phyloP scores from a whole-genome alignment of 495 filamentous ascomycete species.

The Parmelia sp. region DNA sequence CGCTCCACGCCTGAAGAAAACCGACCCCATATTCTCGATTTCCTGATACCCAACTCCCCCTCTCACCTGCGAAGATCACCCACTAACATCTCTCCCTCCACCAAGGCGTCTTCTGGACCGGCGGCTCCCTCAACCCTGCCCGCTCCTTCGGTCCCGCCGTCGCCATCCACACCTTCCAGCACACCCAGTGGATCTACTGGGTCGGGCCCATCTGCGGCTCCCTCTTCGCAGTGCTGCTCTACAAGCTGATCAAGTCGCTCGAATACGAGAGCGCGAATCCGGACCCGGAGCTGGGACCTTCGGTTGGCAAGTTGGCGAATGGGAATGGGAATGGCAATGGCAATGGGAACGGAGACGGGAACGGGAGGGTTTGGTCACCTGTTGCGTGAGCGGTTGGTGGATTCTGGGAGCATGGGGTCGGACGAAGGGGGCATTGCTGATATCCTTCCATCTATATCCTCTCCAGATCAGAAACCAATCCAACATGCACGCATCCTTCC shows the following conservation, averaged over 20 bases:
- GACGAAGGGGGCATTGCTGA: not conserved
- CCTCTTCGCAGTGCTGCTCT: slow-evolving; percentile 62
- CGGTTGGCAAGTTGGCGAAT: not conserved
- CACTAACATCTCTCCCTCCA: slow-evolving; percentile 7
- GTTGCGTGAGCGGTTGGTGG: not conserved
- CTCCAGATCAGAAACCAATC: too few relatives aligned
- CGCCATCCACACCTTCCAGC: slow-evolving; percentile 15
- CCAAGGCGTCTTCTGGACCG: slow-evolving; percentile 56
- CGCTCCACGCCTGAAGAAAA: not conserved
- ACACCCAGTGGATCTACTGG: slow-evolving; percentile 50
- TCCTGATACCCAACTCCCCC: not conserved
- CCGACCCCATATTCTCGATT: too few relatives aligned
- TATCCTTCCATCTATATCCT: too few relatives aligned
- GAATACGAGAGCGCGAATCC: slow-evolving; percentile 76
- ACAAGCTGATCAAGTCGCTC: slow-evolving; percentile 57
- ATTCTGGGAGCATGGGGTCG: not conserved
- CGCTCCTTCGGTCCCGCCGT: slow-evolving; percentile 36
- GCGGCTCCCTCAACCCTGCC: slow-evolving; percentile 51
- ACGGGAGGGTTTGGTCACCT: not conserved
- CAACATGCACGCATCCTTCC: too few relatives aligned
- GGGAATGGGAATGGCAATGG: not conserved
- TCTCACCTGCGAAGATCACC: too few relatives aligned
- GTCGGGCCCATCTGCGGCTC: slow-evolving; percentile 61
- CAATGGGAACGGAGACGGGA: not conserved
- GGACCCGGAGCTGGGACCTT: slow-evolving; percentile 50